phyloP scores from a whole-genome alignment of 148 eudicot genomes.

The Silene uniflora region DNA sequence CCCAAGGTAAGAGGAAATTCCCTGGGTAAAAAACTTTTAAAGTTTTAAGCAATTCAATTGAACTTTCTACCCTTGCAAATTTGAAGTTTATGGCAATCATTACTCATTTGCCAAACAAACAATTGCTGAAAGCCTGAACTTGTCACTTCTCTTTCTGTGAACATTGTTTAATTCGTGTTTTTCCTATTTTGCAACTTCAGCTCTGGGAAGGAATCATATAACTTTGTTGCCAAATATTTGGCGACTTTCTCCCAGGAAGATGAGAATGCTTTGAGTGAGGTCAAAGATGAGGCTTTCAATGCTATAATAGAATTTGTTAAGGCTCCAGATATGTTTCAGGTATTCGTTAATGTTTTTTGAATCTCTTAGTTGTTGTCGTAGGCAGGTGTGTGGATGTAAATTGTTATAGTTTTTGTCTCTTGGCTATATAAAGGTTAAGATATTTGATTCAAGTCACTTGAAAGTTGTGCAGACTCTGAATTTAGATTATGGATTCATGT shows the following conservation, averaged over 20 bases:
- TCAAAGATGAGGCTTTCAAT: conserved; percentile 75
- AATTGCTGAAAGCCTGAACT: too few relatives aligned
- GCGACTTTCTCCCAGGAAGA: conserved; percentile 77
- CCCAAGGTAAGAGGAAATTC: not conserved
- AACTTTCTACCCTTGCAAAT: not conserved
- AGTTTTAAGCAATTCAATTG: not conserved
- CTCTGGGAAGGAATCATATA: conserved; percentile 72
- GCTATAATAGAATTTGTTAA: conserved; percentile 74
- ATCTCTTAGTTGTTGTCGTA: not conserved
- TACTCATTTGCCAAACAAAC: not conserved
- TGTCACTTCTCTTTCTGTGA: not conserved
- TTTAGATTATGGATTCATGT: not conserved
- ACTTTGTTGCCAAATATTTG: conserved; percentile 65
- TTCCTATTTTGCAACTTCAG: conserved; percentile 39
- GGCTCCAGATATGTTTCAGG: conserved; percentile 96
- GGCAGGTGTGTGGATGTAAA: not conserved
- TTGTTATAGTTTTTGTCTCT: not conserved
- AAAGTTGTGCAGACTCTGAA: not conserved
- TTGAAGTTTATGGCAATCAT: not conserved
- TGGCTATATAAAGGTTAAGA: not conserved
- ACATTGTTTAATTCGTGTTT: conserved; percentile 5
- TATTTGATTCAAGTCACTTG: not conserved
- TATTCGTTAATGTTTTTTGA: conserved; percentile 24
- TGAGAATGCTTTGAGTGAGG: conserved; percentile 51
- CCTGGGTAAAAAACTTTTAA: not conserved